Evolutionary conservation across 495 filamentous ascomycete species (phyloP), one percentile per base, ranked within the genome.

Genomic region (Aspergillus incahuasiensis): DNA sequence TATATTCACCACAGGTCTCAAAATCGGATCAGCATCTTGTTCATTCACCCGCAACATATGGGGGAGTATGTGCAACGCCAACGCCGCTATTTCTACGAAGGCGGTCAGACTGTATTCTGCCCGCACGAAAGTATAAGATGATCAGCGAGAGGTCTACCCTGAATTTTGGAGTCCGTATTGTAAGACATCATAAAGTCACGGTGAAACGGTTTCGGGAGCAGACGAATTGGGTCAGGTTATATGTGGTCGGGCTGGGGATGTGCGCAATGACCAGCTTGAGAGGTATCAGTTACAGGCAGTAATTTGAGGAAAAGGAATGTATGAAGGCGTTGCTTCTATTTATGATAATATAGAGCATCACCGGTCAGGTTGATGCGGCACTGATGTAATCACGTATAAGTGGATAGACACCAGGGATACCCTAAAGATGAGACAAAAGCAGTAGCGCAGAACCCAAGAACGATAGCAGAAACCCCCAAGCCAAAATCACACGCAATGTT

Each of bases 401-500:
- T 22, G 42, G 9, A n/a, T 22, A 49, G 47, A 49, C 47, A 38
- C 19, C 30, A 22, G 5, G 21, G 47, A 22, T 9, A 38, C 19
- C 34, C 32, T 38, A 50, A 44, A 34, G 19, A 38, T 20, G 32
- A 57, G 42, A 59, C 48, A 47, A 25, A 48, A 55, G 45, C 40
- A 38, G 55, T 45, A 57, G 24, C n/a, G 42, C 49, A 44, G 38
- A 56, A 48, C 32, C 46, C 34, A 53, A 54, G 45, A 52, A 47
- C 59, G 48, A 57, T 55, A 48, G 50, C 34, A 58, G 45, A 68
- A 58, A 69, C 67, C 56, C 62, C 48, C 55, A 61, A 52, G 15
- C 47, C 48, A 52, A 63, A 72, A 74, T 62, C 67, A 73, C 62
- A 71, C 68, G 71, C 69, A 71, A 70, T 71, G 66, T 75, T 73